Conservation (phyloP, 2,329 filamentous ascomycete genomes). For the Cercospora janseana region DNA sequence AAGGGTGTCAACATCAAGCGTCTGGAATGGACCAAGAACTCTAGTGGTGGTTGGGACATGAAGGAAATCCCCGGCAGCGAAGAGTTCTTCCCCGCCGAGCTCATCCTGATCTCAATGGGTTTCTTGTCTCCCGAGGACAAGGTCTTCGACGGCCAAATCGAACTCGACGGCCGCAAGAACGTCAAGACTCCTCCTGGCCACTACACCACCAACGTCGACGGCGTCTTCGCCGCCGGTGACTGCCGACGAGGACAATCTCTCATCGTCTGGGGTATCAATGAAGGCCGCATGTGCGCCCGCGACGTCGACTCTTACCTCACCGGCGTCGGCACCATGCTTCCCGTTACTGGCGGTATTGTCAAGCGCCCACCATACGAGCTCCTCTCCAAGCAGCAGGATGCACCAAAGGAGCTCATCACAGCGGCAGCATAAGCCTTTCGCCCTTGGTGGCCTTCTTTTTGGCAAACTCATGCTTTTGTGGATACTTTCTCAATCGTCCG, state of each 20-base stretch:
- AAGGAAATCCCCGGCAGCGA: conserved; percentile 92
- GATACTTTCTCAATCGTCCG: too few relatives aligned
- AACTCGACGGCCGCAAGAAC: conserved; percentile 91
- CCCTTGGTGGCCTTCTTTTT: too few relatives aligned
- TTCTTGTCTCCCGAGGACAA: conserved; percentile 92
- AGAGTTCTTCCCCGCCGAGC: conserved; percentile 93
- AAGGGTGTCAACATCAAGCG: conserved; percentile 95
- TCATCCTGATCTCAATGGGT: conserved; percentile 93
- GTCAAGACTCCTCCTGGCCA: conserved; percentile 88
- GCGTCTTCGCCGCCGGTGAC: conserved; percentile 91
- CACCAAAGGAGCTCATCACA: conserved; percentile 38
- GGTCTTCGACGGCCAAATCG: conserved; percentile 80
- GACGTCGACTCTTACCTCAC: conserved; percentile 89
- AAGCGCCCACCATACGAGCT: conserved; percentile 76
- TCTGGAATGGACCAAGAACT: conserved; percentile 91
- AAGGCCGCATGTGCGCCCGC: conserved; percentile 87
- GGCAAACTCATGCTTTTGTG: too few relatives aligned
- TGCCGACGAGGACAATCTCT: conserved; percentile 92
- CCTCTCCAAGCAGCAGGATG: conserved; percentile 47
- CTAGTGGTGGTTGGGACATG: conserved; percentile 94
- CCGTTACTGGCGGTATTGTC: conserved; percentile 89
- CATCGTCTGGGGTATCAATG: conserved; percentile 98
- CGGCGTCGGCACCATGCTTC: conserved; percentile 70
- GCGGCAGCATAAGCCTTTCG: conserved; percentile 27
- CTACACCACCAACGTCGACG: conserved; percentile 83